Evolutionary conservation across 2,329 filamentous ascomycete species (phyloP), one percentile per base, ranked within the genome.

Genomic region (Dendryphion nanum): DNA sequence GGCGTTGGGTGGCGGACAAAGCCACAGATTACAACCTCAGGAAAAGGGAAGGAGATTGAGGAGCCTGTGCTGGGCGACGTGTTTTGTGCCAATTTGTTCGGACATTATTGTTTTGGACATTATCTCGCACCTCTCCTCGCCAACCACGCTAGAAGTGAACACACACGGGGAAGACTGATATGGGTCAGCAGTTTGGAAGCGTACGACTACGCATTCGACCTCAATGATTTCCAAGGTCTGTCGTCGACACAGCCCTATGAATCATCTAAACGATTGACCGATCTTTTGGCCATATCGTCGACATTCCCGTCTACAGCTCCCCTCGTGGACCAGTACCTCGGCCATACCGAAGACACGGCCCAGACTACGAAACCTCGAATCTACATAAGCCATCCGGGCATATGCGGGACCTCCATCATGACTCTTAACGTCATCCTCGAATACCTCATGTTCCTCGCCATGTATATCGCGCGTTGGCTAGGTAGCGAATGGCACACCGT

Each of bases 61-160:
- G 78, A 82, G 41, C 82, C 84, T 1, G 69, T 72, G 4, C 70
- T 98, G 1, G 90, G 89, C 3, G 77, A 88, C 50, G 81, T 95
- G 14, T 98, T 97, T 63, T 85, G 84, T 61, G 85, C 91, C 34
- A 97, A 97, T 59, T 78, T 95, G 19, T 97, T 98, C 60, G 93
- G 93, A 0, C 93, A 98, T 69, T 97, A 98, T 63, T 70, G 96
- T 57, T 80, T 98, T 17, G 80, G 81, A 13, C 90, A 95, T 63
- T 81, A 84, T 57, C 76, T 97, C 8, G 76, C 85, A 50, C 85
- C 88, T 0, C 72, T 96, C 8, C 76, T 98, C 29, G 50, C 51
- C 69, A 72, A 53, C 71, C 79, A 35, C 59, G 57, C 13, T 56
- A 66, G 13, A 52, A 55, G 28, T 47, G 66, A 40, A 16, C 41